Conservation (phyloP, 352 stramenopile species). For the Phytopythium aichiense region DNA sequence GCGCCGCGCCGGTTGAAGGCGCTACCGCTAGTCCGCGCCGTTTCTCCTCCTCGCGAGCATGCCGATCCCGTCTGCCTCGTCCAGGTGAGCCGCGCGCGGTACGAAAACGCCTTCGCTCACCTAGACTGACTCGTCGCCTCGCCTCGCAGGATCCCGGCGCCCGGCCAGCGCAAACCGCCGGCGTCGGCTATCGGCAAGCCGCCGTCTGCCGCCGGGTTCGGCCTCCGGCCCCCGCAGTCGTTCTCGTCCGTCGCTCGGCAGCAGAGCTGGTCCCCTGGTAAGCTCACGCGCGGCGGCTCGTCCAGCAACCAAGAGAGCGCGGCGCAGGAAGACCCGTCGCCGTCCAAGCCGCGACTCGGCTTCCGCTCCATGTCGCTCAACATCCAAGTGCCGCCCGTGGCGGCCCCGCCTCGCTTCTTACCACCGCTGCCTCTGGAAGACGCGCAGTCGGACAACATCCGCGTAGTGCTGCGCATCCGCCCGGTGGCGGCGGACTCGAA, state of each 20-base stretch:
- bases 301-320: background rate
- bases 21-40: background rate
- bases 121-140: background rate
- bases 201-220: background rate
- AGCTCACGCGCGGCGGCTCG: background rate
- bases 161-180: conserved; percentile 14
- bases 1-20: background rate
- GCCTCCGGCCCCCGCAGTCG: conserved; percentile 13
- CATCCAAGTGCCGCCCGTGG: conserved; percentile 9
- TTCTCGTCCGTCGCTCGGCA: conserved; percentile 6
- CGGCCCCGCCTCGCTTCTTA: conserved; percentile 14
- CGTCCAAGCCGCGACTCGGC: conserved; percentile 11
- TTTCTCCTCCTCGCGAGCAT: background rate
- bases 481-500: conserved; percentile 27
- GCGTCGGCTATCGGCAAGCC: conserved; percentile 4
- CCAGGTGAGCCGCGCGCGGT: background rate
- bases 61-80: conserved; percentile 3
- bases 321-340: conserved; percentile 1
- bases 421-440: conserved; percentile 12
- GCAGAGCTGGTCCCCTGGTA: conserved; percentile 3
- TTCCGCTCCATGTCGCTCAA: conserved; percentile 1
- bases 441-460: conserved; percentile 55
- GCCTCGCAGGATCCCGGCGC: conserved; percentile 14
- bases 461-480: conserved; percentile 65
- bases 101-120: background rate